Evolutionary conservation across 306 rosid species (phyloP), one percentile per base, ranked within the genome.

Genomic region (Corylus avellana): DNA sequence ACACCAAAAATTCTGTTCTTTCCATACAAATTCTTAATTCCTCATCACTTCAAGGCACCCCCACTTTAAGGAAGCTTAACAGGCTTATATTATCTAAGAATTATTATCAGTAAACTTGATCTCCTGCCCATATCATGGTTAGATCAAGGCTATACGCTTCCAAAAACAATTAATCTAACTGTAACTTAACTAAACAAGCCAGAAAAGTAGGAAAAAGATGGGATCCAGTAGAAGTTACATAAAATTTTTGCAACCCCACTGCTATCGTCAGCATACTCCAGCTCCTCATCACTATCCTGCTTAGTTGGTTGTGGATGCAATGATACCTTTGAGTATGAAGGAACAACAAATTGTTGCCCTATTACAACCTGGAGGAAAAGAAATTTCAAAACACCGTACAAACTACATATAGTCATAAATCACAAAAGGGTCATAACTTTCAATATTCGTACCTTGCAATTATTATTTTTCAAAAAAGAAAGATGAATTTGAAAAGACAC

Each of bases 201-300:
- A 75, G 69, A 79, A 66, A 48, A 50, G 22, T n/a, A 53, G 64
- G 49, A 49, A 7, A 32, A 17, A 68, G 70, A 48, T 11, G 68
- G 35, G 42, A 73, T 55, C 53, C 14, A 50, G 72, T 48, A 74
- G 47, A 84, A 74, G 73, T 72, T 89, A 85, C 82, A 47, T 70
- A 78, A 80, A 54, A 77, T 70, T n/a, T 90, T 84, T 61, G 74
- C 85, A 84, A 83, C 82, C 80, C 97, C 98, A 73, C 87, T 84
- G 86, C 91, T 87, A 87, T 89, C 88, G 79, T 93, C 98, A 39
- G 97, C 99, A 86, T 96, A 89, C 84, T 93, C 99, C 32, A 93
- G 93, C 93, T 96, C 98, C 82, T 96, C 99, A 20, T 96, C 99
- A 62, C 99, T 93, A 70, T 96, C 98, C 89, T 87, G 97, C 86